These are phyloP conservation scores for Xylariaceae sp. DNA, from an alignment of 2,329 filamentous ascomycete genomes.

Conservation along the genomic window DNA sequence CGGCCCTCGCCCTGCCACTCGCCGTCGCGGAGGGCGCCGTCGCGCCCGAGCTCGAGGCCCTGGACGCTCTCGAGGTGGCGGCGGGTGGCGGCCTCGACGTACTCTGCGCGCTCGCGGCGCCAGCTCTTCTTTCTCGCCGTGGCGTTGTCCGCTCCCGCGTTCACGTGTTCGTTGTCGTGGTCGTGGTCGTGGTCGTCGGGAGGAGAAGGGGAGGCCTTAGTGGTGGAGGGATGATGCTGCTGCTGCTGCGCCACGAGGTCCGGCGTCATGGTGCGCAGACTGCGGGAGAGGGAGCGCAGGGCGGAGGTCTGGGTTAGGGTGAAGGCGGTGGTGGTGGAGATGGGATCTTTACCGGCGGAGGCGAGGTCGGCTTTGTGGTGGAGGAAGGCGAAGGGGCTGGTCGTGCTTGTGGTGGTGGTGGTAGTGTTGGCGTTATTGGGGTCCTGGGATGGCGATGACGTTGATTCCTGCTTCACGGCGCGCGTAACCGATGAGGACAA, in stretches of 20 bases:
- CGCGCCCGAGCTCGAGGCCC: conserved; percentile 60
- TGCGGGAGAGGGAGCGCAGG: conserved; percentile 60
- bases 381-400: conserved; percentile 51
- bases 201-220: not conserved
- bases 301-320: conserved; percentile 79
- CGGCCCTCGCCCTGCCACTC: conserved; percentile 57
- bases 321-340: conserved; percentile 72
- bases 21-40: conserved; percentile 60
- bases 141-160: not conserved
- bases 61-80: conserved; percentile 69
- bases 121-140: conserved; percentile 44
- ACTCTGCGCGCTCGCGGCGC: conserved; percentile 69
- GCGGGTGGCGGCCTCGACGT: conserved; percentile 76
- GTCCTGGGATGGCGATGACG: conserved; percentile 2
- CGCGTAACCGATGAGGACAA: too few relatives aligned
- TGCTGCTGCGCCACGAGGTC: conserved; percentile 51
- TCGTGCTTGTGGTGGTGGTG: not conserved
- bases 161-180: not conserved
- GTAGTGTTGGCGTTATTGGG: conserved; percentile 1
- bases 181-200: conserved; percentile 20
- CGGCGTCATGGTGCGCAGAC: conserved; percentile 61
- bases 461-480: conserved; percentile 23
- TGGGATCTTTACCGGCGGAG: conserved; percentile 47
- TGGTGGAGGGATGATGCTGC: too few relatives aligned
- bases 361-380: conserved; percentile 47